phyloP scores from a whole-genome alignment of 2,329 filamentous ascomycete genomes.

The Hysterium pulicare region DNA sequence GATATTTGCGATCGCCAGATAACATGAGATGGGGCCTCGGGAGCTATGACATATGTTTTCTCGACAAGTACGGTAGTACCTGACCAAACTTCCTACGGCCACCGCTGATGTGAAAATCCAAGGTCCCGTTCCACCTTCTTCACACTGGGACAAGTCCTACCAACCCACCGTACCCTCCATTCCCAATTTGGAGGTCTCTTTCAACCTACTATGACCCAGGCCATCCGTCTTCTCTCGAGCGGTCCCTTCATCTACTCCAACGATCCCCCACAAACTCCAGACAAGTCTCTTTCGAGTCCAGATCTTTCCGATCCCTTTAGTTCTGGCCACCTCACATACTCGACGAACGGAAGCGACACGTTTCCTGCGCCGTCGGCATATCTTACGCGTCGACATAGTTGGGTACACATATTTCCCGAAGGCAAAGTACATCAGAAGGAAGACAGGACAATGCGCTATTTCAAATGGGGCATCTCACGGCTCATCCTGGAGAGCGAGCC shows the following conservation, averaged over 20 bases:
- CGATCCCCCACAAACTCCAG: constrained; percentile 20
- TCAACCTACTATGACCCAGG: constrained; percentile 83
- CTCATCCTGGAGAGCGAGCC: constrained; percentile 87
- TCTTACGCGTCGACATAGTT: constrained; percentile 66
- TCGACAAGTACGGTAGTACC: constrained; percentile 62
- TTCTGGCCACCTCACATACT: constrained; percentile 54
- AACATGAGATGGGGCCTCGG: constrained; percentile 87
- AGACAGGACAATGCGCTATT: constrained; percentile 80
- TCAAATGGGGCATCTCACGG: constrained; percentile 94
- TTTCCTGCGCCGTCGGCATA: constrained; percentile 72
- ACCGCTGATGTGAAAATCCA: constrained; percentile 1
- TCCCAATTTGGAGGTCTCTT: constrained; percentile 80
- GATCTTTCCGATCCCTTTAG: constrained; percentile 54
- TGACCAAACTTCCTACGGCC: constrained; percentile 2
- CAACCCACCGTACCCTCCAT: constrained; percentile 77
- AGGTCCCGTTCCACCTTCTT: constrained; percentile 78
- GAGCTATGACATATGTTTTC: constrained; percentile 94
- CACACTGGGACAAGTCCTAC: constrained; percentile 81
- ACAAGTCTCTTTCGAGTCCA: constrained; percentile 23
- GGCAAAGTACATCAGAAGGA: constrained; percentile 89
- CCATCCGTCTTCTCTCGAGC: constrained; percentile 74
- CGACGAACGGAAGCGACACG: constrained; percentile 63
- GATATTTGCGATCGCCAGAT: constrained; percentile 66
- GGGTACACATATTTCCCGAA: constrained; percentile 96
- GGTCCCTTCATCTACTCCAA: constrained; percentile 44